Base-by-base conservation (phyloP, 176 grass and related monocot genomes). In the Puccinellia tenuiflora region DNA sequence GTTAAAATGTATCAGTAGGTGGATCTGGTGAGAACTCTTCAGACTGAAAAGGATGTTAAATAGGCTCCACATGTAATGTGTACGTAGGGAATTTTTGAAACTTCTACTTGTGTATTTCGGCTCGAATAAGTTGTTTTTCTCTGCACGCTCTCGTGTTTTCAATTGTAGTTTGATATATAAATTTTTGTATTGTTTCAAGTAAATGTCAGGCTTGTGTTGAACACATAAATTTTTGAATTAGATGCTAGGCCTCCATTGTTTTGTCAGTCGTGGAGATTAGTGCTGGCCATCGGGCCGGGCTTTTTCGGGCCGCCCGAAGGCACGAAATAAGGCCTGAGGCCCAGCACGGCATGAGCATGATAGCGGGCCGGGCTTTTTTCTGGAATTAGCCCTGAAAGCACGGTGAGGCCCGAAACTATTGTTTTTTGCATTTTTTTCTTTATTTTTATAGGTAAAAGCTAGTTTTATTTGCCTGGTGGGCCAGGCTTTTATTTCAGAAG, bases 1-100 rank as follows among this genome's bases (percentile, higher is more conserved):
- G 78, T 63, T 78, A 29, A 82, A 63, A 10, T 33, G 40, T 31
- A 60, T 57, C 46, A 38, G 68, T 73, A 69, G 71, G 48, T 50
- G 47, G 17, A 75, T 2, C 35, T 13, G 28, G 69, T 84, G 70
- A 53, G 33, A 78, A 45, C 6, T 71, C 68, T 62, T 81, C 42
- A 63, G 43, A 12, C 5, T 3, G 15, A 45, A 52, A 81, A 64
- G 1, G 8, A 70, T 33, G 22, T 77, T 64, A 63, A 63, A 31
- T 63, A 54, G 52, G 78, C 42, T 81, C 31, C 30, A 25, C 45
- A 45, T 81, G 52, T 81, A 77, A 42, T 42, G 59, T 62, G 25
- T 81, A 89, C 72, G 52, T 81, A 89, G 78, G 52, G 33, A 85
- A 21, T 47, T 81, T 17, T 34, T 35, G 31, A 46, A 21, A 81